Base-by-base conservation (phyloP, 257 asterid species). In the Solanum pinnatisectum region DNA sequence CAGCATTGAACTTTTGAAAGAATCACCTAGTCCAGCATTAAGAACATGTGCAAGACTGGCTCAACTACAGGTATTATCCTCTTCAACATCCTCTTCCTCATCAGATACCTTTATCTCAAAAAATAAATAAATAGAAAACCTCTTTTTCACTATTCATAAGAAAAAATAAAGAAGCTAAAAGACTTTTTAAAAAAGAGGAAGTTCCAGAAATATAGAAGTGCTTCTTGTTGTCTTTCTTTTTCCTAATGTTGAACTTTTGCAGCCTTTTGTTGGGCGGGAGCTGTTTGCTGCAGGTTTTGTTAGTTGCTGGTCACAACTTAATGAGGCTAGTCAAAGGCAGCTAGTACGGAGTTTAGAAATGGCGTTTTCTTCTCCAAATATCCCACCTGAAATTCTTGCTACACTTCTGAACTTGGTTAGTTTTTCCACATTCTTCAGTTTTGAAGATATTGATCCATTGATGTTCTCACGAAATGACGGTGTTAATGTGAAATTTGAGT, bases 241-340 rank as follows among this genome's bases (percentile, higher is more conserved):
- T 76, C 89, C 89, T 91, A 85, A 92, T 84, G 77, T 42, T 83
- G 70, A 88, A 63, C 84, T 42, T 86, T 92, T 90, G 90, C 96
- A 97, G 99, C 99, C 99, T 88, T 93, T 94, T 92, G 98, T 97
- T 86, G 99, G 99, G 84, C 93, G 99, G 91, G 99, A 97, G 89
- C 92, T 97, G 91, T 97, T 97, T 94, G 99, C 99, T 12, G 99
- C 99, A 72, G 99, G 98, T 90, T 97, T 97, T 91, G 99, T 97
- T 89, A 97, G 99, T 92, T 97, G 99, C 95, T 97, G 99, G 99
- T 92, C 97, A 39, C 93, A 97, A 88, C 93, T 97, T 94, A 94
- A 91, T 59, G 99, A 97, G 87, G 85, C 91, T 79, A 94, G 95
- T 92, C 99, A 96, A 93, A 92, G 89, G 77, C 98, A 94, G 88